These are phyloP conservation scores for Penicillium freii DNA, from an alignment of 2,329 filamentous ascomycete species.

Conservation along the genomic window DNA sequence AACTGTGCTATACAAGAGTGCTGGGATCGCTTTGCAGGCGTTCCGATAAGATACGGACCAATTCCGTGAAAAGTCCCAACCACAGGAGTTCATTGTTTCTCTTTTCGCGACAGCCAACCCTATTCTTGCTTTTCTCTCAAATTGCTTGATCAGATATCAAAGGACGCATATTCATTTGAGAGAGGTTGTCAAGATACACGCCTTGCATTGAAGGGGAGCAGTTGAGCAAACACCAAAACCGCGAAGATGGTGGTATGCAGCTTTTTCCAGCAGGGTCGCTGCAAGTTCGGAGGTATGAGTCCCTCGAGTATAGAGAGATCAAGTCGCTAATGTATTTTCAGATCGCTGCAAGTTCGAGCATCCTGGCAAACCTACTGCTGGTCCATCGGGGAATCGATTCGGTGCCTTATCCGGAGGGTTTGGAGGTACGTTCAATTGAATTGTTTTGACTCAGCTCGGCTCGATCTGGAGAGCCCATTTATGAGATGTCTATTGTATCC, in stretches of 20 bases:
- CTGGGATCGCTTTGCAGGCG: background rate
- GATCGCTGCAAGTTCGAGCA: constrained; percentile 62
- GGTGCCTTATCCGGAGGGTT: constrained; percentile 48
- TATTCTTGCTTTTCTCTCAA: background rate
- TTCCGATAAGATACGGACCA: constrained; percentile 8
- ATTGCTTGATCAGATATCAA: background rate
- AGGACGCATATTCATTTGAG: background rate
- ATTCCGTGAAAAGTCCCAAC: constrained; percentile 8
- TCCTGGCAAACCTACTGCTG: constrained; percentile 43
- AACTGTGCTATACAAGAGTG: background rate
- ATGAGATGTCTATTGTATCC: background rate
- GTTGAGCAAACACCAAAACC: constrained; percentile 2
- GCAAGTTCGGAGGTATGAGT: constrained; percentile 62
- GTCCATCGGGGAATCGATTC: constrained; percentile 57
- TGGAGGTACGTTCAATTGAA: constrained; percentile 37
- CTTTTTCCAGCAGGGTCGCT: constrained; percentile 64
- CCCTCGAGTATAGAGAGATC: constrained; percentile 1
- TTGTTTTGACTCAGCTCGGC: background rate
- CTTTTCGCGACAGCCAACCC: background rate
- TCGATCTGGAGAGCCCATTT: background rate
- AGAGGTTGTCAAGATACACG: background rate
- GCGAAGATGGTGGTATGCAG: constrained; percentile 54
- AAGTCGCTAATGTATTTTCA: constrained; percentile 27
- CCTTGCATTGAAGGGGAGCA: background rate
- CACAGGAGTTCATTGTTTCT: background rate